phyloP scores from a whole-genome alignment of 805 yeast species.

The Metschnikowia anglica region DNA sequence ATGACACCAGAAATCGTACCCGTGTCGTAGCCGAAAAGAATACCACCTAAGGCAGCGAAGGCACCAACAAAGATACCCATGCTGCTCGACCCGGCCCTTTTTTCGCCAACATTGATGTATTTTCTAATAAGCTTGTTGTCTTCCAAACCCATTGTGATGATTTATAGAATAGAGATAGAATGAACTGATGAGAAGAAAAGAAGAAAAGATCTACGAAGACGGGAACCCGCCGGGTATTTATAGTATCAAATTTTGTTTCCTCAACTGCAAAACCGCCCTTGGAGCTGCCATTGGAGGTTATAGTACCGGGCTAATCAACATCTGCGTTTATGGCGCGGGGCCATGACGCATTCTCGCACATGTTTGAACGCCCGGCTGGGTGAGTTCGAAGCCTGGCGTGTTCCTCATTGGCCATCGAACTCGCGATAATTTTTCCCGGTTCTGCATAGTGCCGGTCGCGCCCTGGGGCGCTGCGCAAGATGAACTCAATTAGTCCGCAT shows the following conservation, averaged over 20 bases:
- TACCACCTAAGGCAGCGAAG: slow-evolving; percentile 44
- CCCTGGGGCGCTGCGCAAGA: background rate
- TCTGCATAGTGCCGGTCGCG: slow-evolving; percentile 2
- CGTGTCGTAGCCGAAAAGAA: slow-evolving; percentile 44
- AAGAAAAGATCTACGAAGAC: background rate
- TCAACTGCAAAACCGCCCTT: too few relatives aligned
- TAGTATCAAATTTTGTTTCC: background rate
- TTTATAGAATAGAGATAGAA: slow-evolving; percentile 1
- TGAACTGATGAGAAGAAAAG: background rate
- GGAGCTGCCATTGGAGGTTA: too few relatives aligned
- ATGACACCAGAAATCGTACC: slow-evolving; percentile 44
- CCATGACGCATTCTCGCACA: slow-evolving; percentile 1
- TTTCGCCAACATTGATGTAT: slow-evolving; percentile 46
- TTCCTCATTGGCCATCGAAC: slow-evolving; percentile 2
- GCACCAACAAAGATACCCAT: slow-evolving; percentile 42
- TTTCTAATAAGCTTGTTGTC: slow-evolving; percentile 31
- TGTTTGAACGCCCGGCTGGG: slow-evolving; percentile 5
- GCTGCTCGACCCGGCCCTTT: slow-evolving; percentile 44
- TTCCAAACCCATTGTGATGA: slow-evolving; percentile 38
- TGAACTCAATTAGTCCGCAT: slow-evolving; percentile 3
- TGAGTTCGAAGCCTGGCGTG: background rate
- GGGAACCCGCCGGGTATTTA: slow-evolving; percentile 3
- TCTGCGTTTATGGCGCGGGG: too few relatives aligned
- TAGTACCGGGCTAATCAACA: too few relatives aligned
- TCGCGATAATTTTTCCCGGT: background rate